These are phyloP conservation scores for Ammopiptanthus mongolicus DNA, from an alignment of 306 rosid species.

Conservation along the genomic window DNA sequence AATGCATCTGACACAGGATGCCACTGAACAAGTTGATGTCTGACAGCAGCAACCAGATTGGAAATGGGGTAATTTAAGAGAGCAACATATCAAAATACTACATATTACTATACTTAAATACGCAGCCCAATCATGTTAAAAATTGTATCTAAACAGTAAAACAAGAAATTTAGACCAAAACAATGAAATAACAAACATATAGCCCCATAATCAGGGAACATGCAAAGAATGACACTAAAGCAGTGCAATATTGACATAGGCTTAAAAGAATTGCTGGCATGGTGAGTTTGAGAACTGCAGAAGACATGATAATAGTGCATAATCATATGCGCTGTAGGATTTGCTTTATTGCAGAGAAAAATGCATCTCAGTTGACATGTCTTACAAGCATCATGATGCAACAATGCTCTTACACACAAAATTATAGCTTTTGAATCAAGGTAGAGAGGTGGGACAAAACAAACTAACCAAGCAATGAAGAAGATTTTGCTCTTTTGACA, in stretches of 20 bases:
- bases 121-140: background rate
- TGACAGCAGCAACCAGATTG: background rate
- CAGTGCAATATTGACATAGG: background rate
- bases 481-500: slow-evolving; percentile 98
- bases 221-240: background rate
- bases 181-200: background rate
- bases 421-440: background rate
- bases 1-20: background rate
- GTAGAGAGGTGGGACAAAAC: background rate
- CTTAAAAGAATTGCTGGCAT: background rate
- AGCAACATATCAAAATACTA: background rate
- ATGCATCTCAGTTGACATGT: background rate
- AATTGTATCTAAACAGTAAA: background rate
- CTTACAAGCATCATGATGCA: background rate
- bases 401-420: background rate
- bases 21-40: background rate
- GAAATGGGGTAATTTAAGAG: background rate
- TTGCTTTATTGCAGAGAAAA: background rate
- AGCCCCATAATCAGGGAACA: background rate
- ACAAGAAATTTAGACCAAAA: background rate
- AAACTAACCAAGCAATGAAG: slow-evolving; percentile 86
- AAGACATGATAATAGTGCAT: background rate
- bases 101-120: background rate
- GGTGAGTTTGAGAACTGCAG: background rate
- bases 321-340: background rate